These are phyloP conservation scores for Capsicum chinense DNA, from an alignment of 257 asterid genomes.

Conservation along the genomic window DNA sequence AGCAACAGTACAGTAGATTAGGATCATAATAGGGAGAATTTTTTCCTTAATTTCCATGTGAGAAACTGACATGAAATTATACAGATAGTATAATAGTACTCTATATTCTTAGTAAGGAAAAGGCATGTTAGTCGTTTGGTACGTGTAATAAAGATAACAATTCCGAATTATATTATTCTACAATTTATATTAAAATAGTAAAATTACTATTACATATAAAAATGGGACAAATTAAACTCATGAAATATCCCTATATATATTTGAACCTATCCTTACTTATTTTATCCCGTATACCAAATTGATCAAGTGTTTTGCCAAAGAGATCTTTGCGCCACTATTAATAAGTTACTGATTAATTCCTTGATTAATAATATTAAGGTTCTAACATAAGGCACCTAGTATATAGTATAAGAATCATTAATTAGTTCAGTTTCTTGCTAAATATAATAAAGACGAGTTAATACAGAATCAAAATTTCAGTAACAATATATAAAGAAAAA, in stretches of 20 bases:
- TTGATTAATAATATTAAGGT: background rate
- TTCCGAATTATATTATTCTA: no score
- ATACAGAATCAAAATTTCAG: background rate
- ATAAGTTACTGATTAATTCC: background rate
- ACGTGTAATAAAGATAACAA: no score
- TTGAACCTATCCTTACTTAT: no score
- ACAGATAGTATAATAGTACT: background rate
- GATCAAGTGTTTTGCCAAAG: background rate
- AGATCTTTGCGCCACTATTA: background rate
- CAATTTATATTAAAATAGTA: no score
- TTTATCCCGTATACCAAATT: no score
- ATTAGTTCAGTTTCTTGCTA: background rate
- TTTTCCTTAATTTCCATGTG: slow-evolving; percentile 29
- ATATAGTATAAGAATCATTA: background rate
- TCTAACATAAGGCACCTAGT: no score
- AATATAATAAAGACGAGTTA: background rate
- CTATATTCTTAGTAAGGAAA: no score
- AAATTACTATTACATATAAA: no score
- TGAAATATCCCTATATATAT: no score
- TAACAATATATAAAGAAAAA: background rate
- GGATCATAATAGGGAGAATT: background rate
- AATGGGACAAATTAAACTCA: no score
- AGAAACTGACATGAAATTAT: background rate
- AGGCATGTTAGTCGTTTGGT: no score
- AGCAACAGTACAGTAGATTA: background rate